Evolutionary conservation across 129 eudicot genomes (phyloP).

Genomic region (Smallanthus sonchifolius): DNA sequence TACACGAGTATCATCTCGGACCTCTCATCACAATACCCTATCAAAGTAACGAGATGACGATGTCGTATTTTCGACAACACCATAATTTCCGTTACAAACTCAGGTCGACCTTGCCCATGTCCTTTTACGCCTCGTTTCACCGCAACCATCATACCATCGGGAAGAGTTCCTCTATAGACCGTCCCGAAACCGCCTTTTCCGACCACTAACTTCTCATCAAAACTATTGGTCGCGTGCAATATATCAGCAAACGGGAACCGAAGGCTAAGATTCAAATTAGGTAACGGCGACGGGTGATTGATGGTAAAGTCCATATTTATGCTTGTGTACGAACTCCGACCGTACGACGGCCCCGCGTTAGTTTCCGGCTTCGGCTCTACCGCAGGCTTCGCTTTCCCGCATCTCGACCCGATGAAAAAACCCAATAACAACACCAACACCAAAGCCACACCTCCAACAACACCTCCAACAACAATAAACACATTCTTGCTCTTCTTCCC

Average conservation of each 20-base stretch:
- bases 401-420: too few species aligned
- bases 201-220: constrained; percentile 37
- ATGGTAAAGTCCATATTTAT: constrained; percentile 25
- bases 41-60: constrained; percentile 55
- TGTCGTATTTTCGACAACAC: constrained; percentile 50
- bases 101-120: constrained; percentile 53
- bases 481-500: too few species aligned
- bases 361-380: too few species aligned
- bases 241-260: constrained; percentile 46
- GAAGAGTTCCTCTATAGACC: constrained; percentile 56
- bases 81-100: constrained; percentile 59
- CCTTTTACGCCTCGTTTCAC: constrained; percentile 52
- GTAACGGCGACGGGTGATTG: constrained; percentile 30
- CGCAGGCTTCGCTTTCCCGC: too few species aligned
- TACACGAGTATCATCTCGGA: constrained; percentile 65
- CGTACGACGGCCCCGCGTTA: too few species aligned
- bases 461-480: too few species aligned
- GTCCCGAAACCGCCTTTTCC: constrained; percentile 76
- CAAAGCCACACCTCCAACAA: too few species aligned
- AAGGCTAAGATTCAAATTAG: constrained; percentile 38
- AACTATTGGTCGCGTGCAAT: constrained; percentile 39
- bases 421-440: too few species aligned
- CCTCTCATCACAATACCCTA: constrained; percentile 66
- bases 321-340: constrained; percentile 36
- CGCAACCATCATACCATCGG: constrained; percentile 47